These are phyloP conservation scores for Apophysomyces elegans DNA, from an alignment of 371 early-diverging fungal species.

Conservation along the genomic window DNA sequence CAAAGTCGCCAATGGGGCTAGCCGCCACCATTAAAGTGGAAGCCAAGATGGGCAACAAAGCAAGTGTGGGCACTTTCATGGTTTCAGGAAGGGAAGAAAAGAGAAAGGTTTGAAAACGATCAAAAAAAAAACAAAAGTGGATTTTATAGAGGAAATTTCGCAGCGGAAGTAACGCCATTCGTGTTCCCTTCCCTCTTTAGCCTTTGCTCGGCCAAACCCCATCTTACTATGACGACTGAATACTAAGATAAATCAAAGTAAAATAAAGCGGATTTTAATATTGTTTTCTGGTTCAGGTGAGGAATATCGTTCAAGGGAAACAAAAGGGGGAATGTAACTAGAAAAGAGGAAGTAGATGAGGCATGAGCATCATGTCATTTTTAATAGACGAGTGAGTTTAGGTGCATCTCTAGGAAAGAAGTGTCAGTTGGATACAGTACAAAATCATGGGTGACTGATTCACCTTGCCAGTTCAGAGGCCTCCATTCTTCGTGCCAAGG, in stretches of 20 bases:
- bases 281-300: too few species aligned
- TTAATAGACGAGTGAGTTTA: slow-evolving; percentile 11
- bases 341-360: neutral
- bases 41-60: slow-evolving; percentile 34
- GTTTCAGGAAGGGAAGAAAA: slow-evolving; percentile 28
- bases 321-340: slow-evolving; percentile 3
- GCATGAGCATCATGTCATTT: neutral
- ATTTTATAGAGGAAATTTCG: neutral
- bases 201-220: too few species aligned
- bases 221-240: too few species aligned
- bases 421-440: too few species aligned
- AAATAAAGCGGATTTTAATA: too few species aligned
- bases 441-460: neutral
- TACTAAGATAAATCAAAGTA: too few species aligned
- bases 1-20: slow-evolving; percentile 31
- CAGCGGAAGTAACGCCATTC: too few species aligned
- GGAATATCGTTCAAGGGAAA: neutral
- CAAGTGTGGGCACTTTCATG: slow-evolving; percentile 24
- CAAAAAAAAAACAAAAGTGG: slow-evolving; percentile 12
- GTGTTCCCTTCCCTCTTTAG: too few species aligned
- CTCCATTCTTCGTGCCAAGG: slow-evolving; percentile 72
- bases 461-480: slow-evolving; percentile 60
- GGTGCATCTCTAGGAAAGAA: slow-evolving; percentile 3
- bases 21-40: slow-evolving; percentile 28
- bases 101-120: slow-evolving; percentile 14